Percentiles rank a stretch among this genome's conserved stretches.
Conservation (phyloP, 169 alveolate species). For the Eimeria zaria region DNA sequence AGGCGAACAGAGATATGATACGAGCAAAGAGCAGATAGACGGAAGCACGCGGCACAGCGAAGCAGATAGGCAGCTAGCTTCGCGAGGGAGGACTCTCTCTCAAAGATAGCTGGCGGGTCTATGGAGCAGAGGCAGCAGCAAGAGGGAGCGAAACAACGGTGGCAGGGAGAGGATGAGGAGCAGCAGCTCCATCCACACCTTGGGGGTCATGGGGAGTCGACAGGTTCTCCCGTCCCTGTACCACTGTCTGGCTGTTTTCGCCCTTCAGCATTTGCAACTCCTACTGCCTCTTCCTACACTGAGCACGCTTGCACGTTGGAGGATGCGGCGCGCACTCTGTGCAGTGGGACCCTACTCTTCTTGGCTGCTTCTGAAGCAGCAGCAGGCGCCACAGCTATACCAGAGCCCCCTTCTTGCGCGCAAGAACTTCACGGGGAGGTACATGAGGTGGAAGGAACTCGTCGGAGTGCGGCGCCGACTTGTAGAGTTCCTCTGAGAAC, state of each 20-base stretch:
- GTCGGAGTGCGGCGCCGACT: neutral
- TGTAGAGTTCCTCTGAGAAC: neutral
- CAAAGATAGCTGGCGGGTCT: neutral
- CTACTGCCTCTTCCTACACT: neutral
- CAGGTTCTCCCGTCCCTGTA: neutral
- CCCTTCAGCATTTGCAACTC: neutral
- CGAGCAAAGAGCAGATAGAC: neutral
- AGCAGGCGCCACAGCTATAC: neutral
- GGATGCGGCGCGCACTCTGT: neutral
- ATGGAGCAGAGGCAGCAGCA: conserved; percentile 7
- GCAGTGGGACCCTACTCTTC: conserved; percentile 22
- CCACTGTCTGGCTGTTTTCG: neutral
- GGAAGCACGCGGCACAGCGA: neutral
- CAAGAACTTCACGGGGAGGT: neutral
- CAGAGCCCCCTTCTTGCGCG: neutral
- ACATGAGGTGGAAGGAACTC: neutral
- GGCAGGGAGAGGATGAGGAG: neutral
- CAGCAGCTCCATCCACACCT: neutral
- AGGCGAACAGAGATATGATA: neutral
- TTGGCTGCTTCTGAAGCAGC: conserved; percentile 15
- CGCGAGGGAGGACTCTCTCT: neutral
- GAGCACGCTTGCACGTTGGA: neutral
- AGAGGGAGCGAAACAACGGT: neutral
- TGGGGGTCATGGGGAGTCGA: neutral
- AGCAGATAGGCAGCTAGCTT: conserved; percentile 21